Evolutionary conservation across 148 eudicot species (phyloP).

Genomic region (Spergularia marina): DNA sequence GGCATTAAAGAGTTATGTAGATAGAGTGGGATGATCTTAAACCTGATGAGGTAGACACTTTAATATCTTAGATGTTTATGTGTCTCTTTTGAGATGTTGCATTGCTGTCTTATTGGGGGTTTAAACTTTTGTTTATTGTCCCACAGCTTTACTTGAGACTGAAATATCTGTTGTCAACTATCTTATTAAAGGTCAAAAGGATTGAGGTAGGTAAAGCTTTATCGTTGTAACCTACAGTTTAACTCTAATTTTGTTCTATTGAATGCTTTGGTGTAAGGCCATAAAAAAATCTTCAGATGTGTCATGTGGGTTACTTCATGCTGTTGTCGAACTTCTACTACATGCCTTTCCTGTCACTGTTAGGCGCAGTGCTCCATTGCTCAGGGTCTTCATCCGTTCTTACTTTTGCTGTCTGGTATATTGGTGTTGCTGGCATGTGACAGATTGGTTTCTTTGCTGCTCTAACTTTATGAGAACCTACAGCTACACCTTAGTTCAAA

Average conservation of each 20-base stretch:
- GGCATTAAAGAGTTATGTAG: conserved; percentile 28
- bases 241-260: conserved; percentile 21
- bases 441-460: neutral
- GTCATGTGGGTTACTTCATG: conserved; percentile 10
- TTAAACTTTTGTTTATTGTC: conserved; percentile 40
- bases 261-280: conserved; percentile 17
- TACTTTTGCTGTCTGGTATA: neutral
- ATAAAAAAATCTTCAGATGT: conserved; percentile 12
- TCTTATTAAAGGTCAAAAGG: conserved; percentile 35
- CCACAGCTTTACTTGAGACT: conserved; percentile 41
- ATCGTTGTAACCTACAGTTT: conserved; percentile 22
- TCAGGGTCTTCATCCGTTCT: neutral
- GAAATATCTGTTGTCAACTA: conserved; percentile 40
- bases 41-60: conserved; percentile 49
- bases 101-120: conserved; percentile 30
- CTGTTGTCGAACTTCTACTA: conserved; percentile 6
- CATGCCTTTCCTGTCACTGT: conserved; percentile 17
- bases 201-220: conserved; percentile 44
- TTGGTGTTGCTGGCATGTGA: no score
- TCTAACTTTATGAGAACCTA: conserved; percentile 4
- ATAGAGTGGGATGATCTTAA: conserved; percentile 32
- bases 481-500: conserved; percentile 5
- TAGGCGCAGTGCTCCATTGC: conserved; percentile 23
- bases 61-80: conserved; percentile 33
- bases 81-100: conserved; percentile 25